Percentiles rank a stretch among this genome's conserved stretches.
These are phyloP conservation scores for Ceratocystis papillata DNA, from an alignment of 2,329 filamentous ascomycete genomes.

Conservation along the genomic window DNA sequence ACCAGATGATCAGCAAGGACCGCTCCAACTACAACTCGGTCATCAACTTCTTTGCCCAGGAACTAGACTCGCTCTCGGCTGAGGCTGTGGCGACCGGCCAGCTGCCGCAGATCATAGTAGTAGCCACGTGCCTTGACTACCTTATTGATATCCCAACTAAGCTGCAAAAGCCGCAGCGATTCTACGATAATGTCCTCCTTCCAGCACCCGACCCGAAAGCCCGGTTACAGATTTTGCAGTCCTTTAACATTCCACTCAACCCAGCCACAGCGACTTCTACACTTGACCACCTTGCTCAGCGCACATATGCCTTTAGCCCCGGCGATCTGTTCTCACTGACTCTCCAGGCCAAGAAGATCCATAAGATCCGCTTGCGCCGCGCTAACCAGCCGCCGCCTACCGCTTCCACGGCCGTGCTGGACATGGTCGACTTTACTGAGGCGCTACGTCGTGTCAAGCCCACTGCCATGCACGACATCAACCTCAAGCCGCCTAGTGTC, in stretches of 20 bases:
- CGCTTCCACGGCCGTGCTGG: conserved; percentile 43
- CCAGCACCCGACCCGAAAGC: conserved; percentile 63
- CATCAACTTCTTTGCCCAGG: conserved; percentile 42
- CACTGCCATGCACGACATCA: conserved; percentile 79
- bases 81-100: conserved; percentile 32
- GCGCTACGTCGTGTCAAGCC: conserved; percentile 63
- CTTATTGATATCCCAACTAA: conserved; percentile 59
- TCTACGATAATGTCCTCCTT: conserved; percentile 59
- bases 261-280: conserved; percentile 41
- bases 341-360: conserved; percentile 29
- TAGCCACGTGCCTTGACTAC: conserved; percentile 62
- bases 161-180: conserved; percentile 53
- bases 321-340: conserved; percentile 61
- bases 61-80: conserved; percentile 45
- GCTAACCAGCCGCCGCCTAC: conserved; percentile 26
- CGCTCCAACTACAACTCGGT: conserved; percentile 41
- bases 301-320: conserved; percentile 79
- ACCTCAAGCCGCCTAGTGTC: conserved; percentile 76
- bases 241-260: conserved; percentile 41
- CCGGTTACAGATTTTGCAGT: conserved; percentile 62
- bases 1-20: conserved; percentile 55
- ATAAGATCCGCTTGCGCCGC: conserved; percentile 29
- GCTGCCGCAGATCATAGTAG: conserved; percentile 53
- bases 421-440: conserved; percentile 44
- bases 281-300: conserved; percentile 53